Base-by-base conservation (phyloP, 1,284 basidiomycete genomes). In the Peniophora sp. region DNA sequence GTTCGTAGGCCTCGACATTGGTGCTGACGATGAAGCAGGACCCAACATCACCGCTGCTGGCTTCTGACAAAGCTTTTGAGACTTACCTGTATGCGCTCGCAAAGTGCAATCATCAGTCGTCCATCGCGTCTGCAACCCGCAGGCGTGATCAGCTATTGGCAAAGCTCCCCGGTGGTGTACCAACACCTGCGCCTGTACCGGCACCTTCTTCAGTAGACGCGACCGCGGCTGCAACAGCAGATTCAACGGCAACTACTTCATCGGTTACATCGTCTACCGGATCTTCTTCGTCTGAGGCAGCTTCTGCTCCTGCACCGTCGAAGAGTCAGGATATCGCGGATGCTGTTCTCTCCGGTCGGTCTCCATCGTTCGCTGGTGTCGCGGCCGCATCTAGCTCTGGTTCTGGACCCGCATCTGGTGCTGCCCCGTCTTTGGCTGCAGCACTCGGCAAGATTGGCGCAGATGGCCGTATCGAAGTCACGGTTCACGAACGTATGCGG, bases 401-500 rank as follows among this genome's bases (percentile, higher is more conserved):
- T 12, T 32, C 27, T 32, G 27, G 27, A 6, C 27, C 27, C 12
- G 5, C 27, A 32, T 32, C 27, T 12, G 27, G 27, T 12, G 27
- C 12, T 6, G 6, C 27, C 27, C 27, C 38, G 38, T n/a, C n/a
- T 8, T n/a, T 20, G 38, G 38, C 38, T 41, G 5, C 38, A 5
- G 38, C n/a, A n/a, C 19, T 20, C 16, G 38, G 38, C 19, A 20
- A 8, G 38, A 69, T 67, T 35, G 71, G 68, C 1, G 5, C 27
- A 12, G 27, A 32, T 12, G 75, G 75, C 55, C 89, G 89, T 3
- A 84, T 93, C 35, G 78, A 85, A 49, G 90, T 93, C 35, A 78
- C 87, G 35, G 77, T 93, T 56, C 81, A 81, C 56, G 89, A 92
- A 75, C 79, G 89, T 85, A 63, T 67, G 84, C 72, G 23, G 47